Evolutionary conservation across 495 filamentous ascomycete genomes (phyloP).

Genomic region (Immersiella caudata): DNA sequence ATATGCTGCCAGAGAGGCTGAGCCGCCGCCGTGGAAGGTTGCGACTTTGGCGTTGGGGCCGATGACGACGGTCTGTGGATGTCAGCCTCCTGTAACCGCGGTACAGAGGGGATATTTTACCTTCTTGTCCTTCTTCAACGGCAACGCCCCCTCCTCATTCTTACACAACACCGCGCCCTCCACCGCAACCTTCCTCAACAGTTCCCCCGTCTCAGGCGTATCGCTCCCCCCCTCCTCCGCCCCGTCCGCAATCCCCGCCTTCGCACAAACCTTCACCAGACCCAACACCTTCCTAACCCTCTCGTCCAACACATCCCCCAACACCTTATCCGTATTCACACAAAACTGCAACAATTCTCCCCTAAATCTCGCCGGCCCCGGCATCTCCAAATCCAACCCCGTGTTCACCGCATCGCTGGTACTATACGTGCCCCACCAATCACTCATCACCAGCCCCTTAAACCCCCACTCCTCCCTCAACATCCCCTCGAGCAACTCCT

Average conservation of each 20-base stretch:
- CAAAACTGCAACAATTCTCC: slow-evolving; percentile 62
- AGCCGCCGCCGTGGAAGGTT: slow-evolving; percentile 71
- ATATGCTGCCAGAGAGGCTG: slow-evolving; percentile 66
- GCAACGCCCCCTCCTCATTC: slow-evolving; percentile 68
- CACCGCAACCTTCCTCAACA: slow-evolving; percentile 65
- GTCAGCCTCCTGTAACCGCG: background rate
- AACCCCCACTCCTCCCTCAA: slow-evolving; percentile 73
- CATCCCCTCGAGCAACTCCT: slow-evolving; percentile 62
- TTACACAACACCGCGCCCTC: slow-evolving; percentile 75
- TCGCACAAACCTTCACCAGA: slow-evolving; percentile 60
- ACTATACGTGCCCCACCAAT: slow-evolving; percentile 74
- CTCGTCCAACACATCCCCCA: slow-evolving; percentile 61
- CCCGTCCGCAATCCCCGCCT: slow-evolving; percentile 57
- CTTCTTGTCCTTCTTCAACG: slow-evolving; percentile 65
- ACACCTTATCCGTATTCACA: slow-evolving; percentile 60
- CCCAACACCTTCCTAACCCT: slow-evolving; percentile 65
- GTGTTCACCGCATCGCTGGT: slow-evolving; percentile 68
- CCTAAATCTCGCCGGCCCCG: slow-evolving; percentile 67
- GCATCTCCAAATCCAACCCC: slow-evolving; percentile 77
- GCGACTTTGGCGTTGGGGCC: slow-evolving; percentile 76
- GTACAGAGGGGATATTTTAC: too few relatives aligned
- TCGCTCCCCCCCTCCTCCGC: slow-evolving; percentile 36
- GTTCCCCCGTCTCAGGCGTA: slow-evolving; percentile 47
- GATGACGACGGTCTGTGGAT: slow-evolving; percentile 45
- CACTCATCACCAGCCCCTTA: slow-evolving; percentile 70